Percentiles rank a stretch among this genome's conserved stretches.
Evolutionary conservation across 1,284 basidiomycete genomes (phyloP).

Genomic region (Marasmius sp.): DNA sequence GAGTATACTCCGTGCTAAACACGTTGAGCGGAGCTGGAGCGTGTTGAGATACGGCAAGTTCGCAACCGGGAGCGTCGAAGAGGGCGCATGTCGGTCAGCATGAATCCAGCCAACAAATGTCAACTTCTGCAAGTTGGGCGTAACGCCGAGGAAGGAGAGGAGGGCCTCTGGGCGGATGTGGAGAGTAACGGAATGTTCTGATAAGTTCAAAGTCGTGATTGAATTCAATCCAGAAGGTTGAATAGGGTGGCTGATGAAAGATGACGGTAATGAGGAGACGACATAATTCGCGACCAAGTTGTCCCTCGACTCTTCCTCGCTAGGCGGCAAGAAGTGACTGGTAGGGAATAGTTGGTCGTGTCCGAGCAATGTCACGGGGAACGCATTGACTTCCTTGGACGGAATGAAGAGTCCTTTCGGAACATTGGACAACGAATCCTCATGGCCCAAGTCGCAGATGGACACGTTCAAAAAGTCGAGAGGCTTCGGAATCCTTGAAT

Average conservation of each 20-base stretch:
- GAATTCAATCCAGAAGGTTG: slow-evolving; percentile 42
- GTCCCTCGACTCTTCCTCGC: background rate
- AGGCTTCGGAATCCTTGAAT: background rate
- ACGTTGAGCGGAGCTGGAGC: slow-evolving; percentile 56
- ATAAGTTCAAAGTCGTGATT: slow-evolving; percentile 53
- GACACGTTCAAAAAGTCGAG: background rate
- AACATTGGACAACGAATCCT: background rate
- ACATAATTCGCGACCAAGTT: background rate
- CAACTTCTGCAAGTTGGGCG: slow-evolving; percentile 58
- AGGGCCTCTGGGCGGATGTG: slow-evolving; percentile 45
- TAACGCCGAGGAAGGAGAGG: slow-evolving; percentile 57
- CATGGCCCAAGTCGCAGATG: background rate
- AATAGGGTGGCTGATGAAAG: slow-evolving; percentile 41
- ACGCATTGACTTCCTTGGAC: background rate
- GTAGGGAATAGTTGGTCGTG: background rate
- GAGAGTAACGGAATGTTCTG: slow-evolving; percentile 43
- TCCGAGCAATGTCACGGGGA: background rate
- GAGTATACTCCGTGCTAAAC: slow-evolving; percentile 61
- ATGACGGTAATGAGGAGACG: background rate
- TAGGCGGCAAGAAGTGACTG: background rate
- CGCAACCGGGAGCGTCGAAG: slow-evolving; percentile 38
- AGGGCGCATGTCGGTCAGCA: slow-evolving; percentile 32
- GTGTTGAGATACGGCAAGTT: slow-evolving; percentile 53
- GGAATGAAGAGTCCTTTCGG: background rate
- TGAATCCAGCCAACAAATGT: slow-evolving; percentile 55